Conservation (phyloP, 768 basidiomycete species). For the Pleurotus tuoliensis region DNA sequence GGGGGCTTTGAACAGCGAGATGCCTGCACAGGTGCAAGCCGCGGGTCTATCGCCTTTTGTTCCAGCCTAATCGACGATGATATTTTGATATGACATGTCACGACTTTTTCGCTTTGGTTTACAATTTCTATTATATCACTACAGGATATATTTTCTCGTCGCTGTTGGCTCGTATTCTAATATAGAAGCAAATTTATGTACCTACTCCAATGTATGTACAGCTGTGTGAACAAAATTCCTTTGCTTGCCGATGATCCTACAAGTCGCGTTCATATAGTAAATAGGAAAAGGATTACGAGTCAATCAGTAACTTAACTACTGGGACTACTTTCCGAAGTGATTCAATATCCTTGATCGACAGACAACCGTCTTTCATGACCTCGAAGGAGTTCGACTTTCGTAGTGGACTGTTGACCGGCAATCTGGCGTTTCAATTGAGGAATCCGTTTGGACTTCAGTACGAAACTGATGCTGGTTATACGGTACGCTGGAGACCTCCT, state of each 20-base stretch:
- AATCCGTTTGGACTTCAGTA: background rate
- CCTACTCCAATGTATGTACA: background rate
- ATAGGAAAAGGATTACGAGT: too few species aligned
- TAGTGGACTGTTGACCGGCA: background rate
- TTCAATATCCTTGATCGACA: background rate
- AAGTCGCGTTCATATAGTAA: too few species aligned
- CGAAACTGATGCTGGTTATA: too few species aligned
- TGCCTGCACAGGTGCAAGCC: conserved; percentile 76
- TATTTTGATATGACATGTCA: background rate
- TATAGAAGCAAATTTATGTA: background rate
- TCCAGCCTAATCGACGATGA: conserved; percentile 28
- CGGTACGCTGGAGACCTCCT: too few species aligned
- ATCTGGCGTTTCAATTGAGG: background rate
- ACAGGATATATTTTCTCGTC: conserved; percentile 1
- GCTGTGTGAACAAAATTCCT: too few species aligned
- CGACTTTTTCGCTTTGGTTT: background rate
- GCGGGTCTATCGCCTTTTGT: conserved; percentile 65
- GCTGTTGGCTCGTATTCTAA: background rate
- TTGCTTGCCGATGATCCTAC: too few species aligned
- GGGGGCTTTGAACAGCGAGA: conserved; percentile 64
- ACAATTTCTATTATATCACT: background rate
- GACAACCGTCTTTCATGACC: background rate
- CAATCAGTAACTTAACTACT: too few species aligned
- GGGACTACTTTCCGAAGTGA: background rate
- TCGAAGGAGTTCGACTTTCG: background rate